Conservation (phyloP, 1,139 yeast genomes). For the Suhomyces atakaporum region DNA sequence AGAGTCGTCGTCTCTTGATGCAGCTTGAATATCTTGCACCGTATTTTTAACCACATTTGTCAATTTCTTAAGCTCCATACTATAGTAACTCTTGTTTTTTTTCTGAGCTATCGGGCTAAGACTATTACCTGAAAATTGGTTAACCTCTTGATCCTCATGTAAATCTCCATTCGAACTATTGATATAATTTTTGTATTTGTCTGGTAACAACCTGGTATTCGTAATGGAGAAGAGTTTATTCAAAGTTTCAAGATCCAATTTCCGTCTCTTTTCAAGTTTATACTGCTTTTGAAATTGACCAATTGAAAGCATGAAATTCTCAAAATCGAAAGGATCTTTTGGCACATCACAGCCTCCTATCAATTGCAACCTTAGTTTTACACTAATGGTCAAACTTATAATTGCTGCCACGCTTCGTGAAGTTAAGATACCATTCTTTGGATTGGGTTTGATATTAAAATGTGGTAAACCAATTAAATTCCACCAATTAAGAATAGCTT, state of each 20-base stretch:
- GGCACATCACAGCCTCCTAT: constrained; percentile 79
- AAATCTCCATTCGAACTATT: constrained; percentile 4
- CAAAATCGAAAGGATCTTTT: constrained; percentile 83
- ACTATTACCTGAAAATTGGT: constrained; percentile 4
- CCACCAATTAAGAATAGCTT: constrained; percentile 84
- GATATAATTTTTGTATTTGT: constrained; percentile 19
- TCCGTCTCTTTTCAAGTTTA: constrained; percentile 56
- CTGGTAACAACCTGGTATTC: constrained; percentile 44
- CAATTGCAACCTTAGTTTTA: constrained; percentile 62
- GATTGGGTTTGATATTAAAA: constrained; percentile 48
- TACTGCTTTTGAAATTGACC: constrained; percentile 75
- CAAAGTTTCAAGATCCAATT: constrained; percentile 64
- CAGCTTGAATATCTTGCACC: constrained; percentile 58
- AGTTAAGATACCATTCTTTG: constrained; percentile 56
- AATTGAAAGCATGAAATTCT: constrained; percentile 57
- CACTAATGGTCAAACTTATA: constrained; percentile 42
- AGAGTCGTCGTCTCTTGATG: constrained; percentile 31
- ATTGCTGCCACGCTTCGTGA: constrained; percentile 64
- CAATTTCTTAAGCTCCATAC: constrained; percentile 59
- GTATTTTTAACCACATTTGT: constrained; percentile 71
- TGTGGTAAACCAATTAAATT: constrained; percentile 65
- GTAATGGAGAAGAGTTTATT: constrained; percentile 62
- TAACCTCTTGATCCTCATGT: constrained; percentile 3
- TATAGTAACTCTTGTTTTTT: constrained; percentile 35
- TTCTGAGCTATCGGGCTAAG: constrained; percentile 12